phyloP scores from a whole-genome alignment of 2,329 filamentous ascomycete genomes.

The Microthyrium microscopicum region DNA sequence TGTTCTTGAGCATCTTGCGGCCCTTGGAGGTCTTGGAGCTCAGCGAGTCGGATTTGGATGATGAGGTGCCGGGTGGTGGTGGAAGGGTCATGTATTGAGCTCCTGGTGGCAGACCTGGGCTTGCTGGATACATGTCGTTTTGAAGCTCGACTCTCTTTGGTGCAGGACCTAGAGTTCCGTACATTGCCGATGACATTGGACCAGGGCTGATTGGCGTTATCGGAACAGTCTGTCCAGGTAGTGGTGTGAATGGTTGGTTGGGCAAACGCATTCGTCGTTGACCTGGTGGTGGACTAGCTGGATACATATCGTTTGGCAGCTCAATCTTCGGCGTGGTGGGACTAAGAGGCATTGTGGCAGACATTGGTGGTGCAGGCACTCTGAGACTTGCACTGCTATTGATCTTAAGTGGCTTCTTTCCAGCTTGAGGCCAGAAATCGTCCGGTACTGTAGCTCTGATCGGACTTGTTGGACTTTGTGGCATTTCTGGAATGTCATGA shows the following conservation, averaged over 20 bases:
- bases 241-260: too few relatives aligned
- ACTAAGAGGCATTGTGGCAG: conserved; percentile 1
- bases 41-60: conserved; percentile 9
- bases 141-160: conserved; percentile 4
- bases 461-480: conserved; percentile 14
- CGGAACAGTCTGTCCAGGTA: too few relatives aligned
- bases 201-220: conserved; percentile 4
- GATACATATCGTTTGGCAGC: conserved; percentile 8
- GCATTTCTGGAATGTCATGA: conserved; percentile 9
- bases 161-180: not conserved
- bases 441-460: too few relatives aligned
- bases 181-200: not conserved
- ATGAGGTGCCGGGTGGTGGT: not conserved
- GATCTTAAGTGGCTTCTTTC: too few relatives aligned
- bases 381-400: not conserved
- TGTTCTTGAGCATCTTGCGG: conserved; percentile 32
- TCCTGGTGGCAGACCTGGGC: not conserved
- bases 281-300: conserved; percentile 5
- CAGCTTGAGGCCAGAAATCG: conserved; percentile 4
- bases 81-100: not conserved
- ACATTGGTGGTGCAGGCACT: conserved; percentile 2
- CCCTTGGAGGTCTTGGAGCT: conserved; percentile 21
- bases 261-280: conserved; percentile 5
- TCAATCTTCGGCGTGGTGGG: conserved; percentile 3
- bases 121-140: conserved; percentile 8